phyloP scores from a whole-genome alignment of 2,329 filamentous ascomycete species.

The Penicillium sp. region DNA sequence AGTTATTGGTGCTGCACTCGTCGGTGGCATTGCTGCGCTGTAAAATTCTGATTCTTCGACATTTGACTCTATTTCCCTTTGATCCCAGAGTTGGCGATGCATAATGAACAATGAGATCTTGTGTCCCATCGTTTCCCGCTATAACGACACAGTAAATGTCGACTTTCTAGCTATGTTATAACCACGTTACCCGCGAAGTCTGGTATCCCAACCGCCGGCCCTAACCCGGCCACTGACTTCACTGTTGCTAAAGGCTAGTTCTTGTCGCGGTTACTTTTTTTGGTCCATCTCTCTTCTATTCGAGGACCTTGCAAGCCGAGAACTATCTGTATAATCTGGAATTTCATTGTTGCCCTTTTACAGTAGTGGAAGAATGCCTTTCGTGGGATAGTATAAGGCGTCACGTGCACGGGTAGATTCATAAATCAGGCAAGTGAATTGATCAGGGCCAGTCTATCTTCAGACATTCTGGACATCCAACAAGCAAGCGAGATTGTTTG shows the following conservation, averaged over 20 bases:
- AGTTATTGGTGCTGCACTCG: constrained; percentile 32
- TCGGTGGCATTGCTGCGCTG: constrained; percentile 32
- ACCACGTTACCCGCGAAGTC: neutral
- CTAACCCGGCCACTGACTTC: neutral
- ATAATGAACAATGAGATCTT: neutral
- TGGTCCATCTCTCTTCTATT: neutral
- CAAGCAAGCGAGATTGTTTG: neutral
- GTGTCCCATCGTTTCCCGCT: neutral
- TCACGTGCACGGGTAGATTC: constrained; percentile 6
- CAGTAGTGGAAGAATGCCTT: neutral
- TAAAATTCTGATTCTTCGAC: constrained; percentile 8
- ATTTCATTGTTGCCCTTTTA: too few species aligned
- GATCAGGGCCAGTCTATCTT: neutral
- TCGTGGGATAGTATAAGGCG: neutral
- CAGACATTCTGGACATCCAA: neutral
- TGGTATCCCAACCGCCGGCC: too few species aligned
- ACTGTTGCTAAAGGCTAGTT: neutral
- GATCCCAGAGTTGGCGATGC: neutral
- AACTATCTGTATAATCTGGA: too few species aligned
- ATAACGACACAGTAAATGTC: neutral
- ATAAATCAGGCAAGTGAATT: neutral
- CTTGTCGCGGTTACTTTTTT: neutral
- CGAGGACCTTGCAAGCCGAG: neutral
- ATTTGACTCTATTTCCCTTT: neutral
- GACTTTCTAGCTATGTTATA: neutral